Evolutionary conservation across 2,329 filamentous ascomycete genomes (phyloP), one percentile per base, ranked within the genome.

Genomic region (Aspergillus thermomutatus): DNA sequence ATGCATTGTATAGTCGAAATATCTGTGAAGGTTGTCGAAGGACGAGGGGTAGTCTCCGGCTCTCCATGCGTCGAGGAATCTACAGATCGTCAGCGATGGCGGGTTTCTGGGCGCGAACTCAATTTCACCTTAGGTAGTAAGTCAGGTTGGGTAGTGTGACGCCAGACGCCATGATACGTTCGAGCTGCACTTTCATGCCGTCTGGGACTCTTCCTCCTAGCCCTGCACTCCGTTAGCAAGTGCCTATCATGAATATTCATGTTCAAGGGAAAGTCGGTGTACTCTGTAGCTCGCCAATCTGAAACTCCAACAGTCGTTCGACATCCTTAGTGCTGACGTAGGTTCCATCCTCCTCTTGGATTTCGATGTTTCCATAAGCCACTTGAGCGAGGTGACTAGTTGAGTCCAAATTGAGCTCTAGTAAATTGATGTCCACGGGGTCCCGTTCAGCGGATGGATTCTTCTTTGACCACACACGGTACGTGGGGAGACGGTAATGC

Each of bases 1-100:
- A 66, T 94, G 89, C 85, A 95, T 92, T 1, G 92, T 94, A 73
- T 96, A 97, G 72, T 99, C 94, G 67, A 97, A 99, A 73, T 97
- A 99, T 52, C 91, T 87, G 72, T 97, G 92, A 21, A 99, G 81
- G 63, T 88, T 88, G 67, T 99, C 93, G 69, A 97, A 94, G 0
- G 94, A 89, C 0, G 90, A 91, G 11, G 90, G 87, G 67, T 93
- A 95, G 73, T 97, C 92, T 4, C 93, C 93, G 3, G 91, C 87
- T 70, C 89, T 85, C 93, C 92, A 97, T 0, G 92, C 86, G 72
- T 99, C 92, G 14, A 97, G 86, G 69, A 96, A 97, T 64, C 88
- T 91, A 64, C 23, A 59, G 11, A 34, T 53, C 53, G 54, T 71
- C 49, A 64, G 59, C 49, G 19, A 55, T 21, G 28, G 47, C 49